Evolutionary conservation across 495 filamentous ascomycete species (phyloP), one percentile per base, ranked within the genome.

Genomic region (Bacidia gigantensis): DNA sequence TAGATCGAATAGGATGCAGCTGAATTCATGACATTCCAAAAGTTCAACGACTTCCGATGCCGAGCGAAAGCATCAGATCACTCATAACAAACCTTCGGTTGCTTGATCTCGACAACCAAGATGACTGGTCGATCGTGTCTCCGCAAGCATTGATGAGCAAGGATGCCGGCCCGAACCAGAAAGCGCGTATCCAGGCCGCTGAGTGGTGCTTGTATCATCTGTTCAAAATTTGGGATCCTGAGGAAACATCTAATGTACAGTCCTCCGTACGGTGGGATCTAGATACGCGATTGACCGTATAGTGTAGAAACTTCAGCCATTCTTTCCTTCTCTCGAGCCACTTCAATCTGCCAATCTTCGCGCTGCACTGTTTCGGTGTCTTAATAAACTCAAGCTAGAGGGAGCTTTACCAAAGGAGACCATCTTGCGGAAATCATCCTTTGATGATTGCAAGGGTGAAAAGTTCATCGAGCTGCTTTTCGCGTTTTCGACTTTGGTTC

Each of bases 371-470:
- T 87, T 86, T 56, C 74, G 86, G 56, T 74, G 73, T 44, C 72
- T 95, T 35, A 82, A 84, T 52, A 82, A 88, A 26, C 70, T 85
- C 46, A 94, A 93, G 73, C 93, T 88, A 66, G 85, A 80, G 74
- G 87, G 86, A 10, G 73, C 86, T 1, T 69, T 94, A 18, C 84
- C 86, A 10, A 76, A 82, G 46, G 87, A 93, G 62, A 74, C 75
- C 0, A 77, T 87, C 3, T 67, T 94, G 38, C 79, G 89, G 40
- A 94, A 90, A 67, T 87, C 84, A 0, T 90, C 93, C 85, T 69
- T 95, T 51, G 89, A 95, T 63, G 87, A 95, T 56, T 95, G 89
- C 68, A 85, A 81, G 56, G 86, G 86, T 26, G 86, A 87, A 53
- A 77, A 85, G 55, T 74, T 87, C 50, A 84, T 86, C 61, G 87